Evolutionary conservation across 495 filamentous ascomycete genomes (phyloP).

Genomic region (Daldinia concentrica): DNA sequence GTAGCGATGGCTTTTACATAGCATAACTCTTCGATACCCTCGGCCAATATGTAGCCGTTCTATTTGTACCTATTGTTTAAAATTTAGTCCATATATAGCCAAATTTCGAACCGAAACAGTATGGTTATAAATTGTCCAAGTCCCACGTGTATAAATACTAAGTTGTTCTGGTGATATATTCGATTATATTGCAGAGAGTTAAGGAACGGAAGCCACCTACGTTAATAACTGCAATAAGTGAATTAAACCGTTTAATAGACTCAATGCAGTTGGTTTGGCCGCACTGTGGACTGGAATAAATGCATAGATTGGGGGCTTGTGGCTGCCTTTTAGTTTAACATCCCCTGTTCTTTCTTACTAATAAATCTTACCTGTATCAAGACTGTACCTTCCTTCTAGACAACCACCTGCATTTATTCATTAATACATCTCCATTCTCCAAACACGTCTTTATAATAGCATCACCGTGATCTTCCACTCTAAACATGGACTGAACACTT

Average conservation of each 20-base stretch:
- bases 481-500: too few relatives aligned
- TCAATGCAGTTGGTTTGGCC: neutral
- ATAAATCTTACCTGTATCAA: conserved; percentile 7
- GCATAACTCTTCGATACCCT: conserved; percentile 43
- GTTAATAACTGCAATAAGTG: neutral
- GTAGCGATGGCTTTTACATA: conserved; percentile 10
- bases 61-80: conserved; percentile 31
- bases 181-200: too few relatives aligned
- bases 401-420: neutral
- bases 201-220: neutral
- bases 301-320: neutral
- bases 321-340: conserved; percentile 3
- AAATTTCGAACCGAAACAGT: neutral
- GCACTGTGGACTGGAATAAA: neutral
- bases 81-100: conserved; percentile 22
- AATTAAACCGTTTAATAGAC: neutral
- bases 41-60: conserved; percentile 15
- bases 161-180: too few relatives aligned
- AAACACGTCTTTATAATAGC: too few relatives aligned
- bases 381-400: neutral
- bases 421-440: neutral
- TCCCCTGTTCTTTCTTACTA: conserved; percentile 4
- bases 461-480: neutral
- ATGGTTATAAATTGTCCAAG: neutral
- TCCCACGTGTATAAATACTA: too few relatives aligned